Evolutionary conservation across 2,329 filamentous ascomycete genomes (phyloP).

Genomic region (Dactylellina drechsleri): DNA sequence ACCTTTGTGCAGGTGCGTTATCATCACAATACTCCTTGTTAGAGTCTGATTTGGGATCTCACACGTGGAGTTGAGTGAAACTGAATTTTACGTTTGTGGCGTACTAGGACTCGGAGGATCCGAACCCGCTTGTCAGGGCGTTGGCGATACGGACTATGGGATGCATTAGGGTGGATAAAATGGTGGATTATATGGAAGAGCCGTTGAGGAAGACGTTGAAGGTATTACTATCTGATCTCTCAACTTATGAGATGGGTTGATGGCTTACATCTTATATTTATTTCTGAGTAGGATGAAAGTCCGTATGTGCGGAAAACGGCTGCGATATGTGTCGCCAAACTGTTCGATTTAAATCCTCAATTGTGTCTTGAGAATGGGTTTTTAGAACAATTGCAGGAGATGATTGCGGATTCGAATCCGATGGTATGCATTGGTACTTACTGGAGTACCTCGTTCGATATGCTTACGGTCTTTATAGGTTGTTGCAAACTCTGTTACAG

Average conservation of each 20-base stretch:
- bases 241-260: neutral
- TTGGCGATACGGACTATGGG: constrained; percentile 98
- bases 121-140: constrained; percentile 92
- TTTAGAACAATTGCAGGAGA: constrained; percentile 88
- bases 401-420: constrained; percentile 96
- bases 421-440: constrained; percentile 70
- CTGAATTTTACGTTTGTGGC: neutral
- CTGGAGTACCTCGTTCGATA: neutral
- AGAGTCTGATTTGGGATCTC: neutral
- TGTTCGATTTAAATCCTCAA: constrained; percentile 90
- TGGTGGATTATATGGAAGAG: constrained; percentile 99
- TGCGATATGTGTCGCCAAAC: constrained; percentile 95
- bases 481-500: constrained; percentile 95
- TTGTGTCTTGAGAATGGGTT: constrained; percentile 98
- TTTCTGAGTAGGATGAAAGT: constrained; percentile 77
- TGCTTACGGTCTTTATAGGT: constrained; percentile 62
- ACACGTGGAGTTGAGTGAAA: neutral
- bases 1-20: constrained; percentile 82
- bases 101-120: constrained; percentile 85
- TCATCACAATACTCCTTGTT: neutral
- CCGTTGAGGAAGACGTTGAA: constrained; percentile 90
- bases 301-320: constrained; percentile 98
- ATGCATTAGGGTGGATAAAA: constrained; percentile 97
- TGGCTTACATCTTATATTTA: neutral
- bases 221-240: constrained; percentile 28